These are phyloP conservation scores for Pouteria campechiana DNA, from an alignment of 179 eudicot species.

Conservation along the genomic window DNA sequence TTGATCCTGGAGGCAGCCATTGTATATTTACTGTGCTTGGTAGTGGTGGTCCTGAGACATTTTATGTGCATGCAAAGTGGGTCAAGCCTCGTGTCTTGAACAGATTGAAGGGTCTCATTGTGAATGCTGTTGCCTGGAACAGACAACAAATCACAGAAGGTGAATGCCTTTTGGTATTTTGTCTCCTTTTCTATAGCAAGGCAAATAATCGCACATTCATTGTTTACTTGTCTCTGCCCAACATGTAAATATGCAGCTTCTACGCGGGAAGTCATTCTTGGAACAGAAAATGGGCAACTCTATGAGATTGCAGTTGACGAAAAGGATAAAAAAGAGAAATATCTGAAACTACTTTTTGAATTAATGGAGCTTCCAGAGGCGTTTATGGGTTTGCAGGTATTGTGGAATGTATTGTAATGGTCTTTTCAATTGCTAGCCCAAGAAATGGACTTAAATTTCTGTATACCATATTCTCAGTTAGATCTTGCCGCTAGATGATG, in stretches of 20 bases:
- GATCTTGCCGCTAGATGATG: no score
- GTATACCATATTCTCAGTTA: neutral
- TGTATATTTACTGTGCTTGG: slow-evolving; percentile 91
- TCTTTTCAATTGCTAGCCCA: no score
- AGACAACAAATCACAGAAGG: slow-evolving; percentile 93
- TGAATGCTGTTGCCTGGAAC: slow-evolving; percentile 96
- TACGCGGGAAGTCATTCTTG: slow-evolving; percentile 86
- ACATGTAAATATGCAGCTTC: slow-evolving; percentile 45
- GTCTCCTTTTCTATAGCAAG: neutral
- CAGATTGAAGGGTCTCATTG: slow-evolving; percentile 72
- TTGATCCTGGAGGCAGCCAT: slow-evolving; percentile 96
- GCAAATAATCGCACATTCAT: neutral
- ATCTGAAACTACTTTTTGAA: slow-evolving; percentile 72
- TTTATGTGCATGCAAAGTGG: slow-evolving; percentile 91
- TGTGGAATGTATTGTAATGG: no score
- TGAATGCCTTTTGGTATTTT: slow-evolving; percentile 3
- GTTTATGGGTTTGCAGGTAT: slow-evolving; percentile 86
- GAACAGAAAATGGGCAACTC: slow-evolving; percentile 90
- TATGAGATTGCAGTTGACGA: slow-evolving; percentile 82
- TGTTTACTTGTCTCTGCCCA: neutral
- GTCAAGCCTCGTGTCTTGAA: slow-evolving; percentile 64
- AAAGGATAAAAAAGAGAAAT: slow-evolving; percentile 93
- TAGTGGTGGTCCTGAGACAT: slow-evolving; percentile 83
- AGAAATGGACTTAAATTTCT: neutral
- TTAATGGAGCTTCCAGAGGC: slow-evolving; percentile 80